Conservation (phyloP, 495 filamentous ascomycete genomes). For the Penicillium nucicola region DNA sequence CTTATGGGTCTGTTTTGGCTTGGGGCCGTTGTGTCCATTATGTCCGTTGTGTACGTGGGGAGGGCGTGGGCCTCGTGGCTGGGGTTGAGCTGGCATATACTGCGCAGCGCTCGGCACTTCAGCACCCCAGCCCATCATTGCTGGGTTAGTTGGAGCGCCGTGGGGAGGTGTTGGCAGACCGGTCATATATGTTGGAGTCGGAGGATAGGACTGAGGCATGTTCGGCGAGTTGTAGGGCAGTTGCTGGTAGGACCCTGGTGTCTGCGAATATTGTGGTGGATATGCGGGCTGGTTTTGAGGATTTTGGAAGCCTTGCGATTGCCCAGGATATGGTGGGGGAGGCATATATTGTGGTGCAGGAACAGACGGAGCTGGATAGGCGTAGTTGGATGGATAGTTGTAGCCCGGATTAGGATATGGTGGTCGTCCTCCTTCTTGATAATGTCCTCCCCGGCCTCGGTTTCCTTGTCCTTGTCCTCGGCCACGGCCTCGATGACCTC, state of each 20-base stretch:
- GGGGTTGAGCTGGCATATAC: slow-evolving; percentile 19
- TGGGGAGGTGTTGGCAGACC: slow-evolving; percentile 22
- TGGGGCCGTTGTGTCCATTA: slow-evolving; percentile 30
- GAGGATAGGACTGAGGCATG: slow-evolving; percentile 19
- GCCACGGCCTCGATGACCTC: slow-evolving; percentile 30
- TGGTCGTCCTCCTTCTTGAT: slow-evolving; percentile 22
- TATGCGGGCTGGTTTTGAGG: slow-evolving; percentile 22
- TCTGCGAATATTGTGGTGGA: slow-evolving; percentile 27
- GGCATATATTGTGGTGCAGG: slow-evolving; percentile 23
- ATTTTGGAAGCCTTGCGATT: slow-evolving; percentile 22
- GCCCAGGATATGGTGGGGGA: slow-evolving; percentile 27
- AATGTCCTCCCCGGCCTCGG: slow-evolving; percentile 16
- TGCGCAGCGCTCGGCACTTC: slow-evolving; percentile 34
- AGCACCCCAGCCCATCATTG: slow-evolving; percentile 59
- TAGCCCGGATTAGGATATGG: slow-evolving; percentile 21
- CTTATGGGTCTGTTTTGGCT: slow-evolving; percentile 34
- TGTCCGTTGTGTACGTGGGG: slow-evolving; percentile 44
- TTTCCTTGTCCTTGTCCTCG: slow-evolving; percentile 35
- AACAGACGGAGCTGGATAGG: slow-evolving; percentile 29
- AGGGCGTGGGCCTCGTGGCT: slow-evolving; percentile 37
- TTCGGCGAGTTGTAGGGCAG: slow-evolving; percentile 28
- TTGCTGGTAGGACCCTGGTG: slow-evolving; percentile 25
- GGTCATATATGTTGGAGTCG: slow-evolving; percentile 25
- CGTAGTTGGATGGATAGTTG: slow-evolving; percentile 35
- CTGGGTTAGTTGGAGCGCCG: slow-evolving; percentile 27